Base-by-base conservation (phyloP, 257 asterid genomes). In the Linaria vulgaris region DNA sequence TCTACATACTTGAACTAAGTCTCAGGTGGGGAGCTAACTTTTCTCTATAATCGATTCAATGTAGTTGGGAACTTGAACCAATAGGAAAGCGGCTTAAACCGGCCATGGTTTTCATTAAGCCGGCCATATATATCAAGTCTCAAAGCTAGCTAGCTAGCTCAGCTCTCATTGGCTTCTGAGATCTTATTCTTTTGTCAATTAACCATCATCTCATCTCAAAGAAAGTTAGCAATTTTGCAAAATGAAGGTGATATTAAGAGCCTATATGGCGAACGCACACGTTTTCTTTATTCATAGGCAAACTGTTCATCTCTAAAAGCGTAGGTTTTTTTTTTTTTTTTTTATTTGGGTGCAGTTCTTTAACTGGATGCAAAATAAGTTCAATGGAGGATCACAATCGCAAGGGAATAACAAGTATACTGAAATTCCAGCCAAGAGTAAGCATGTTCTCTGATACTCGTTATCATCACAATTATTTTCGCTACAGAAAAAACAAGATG, bases 161-260 rank as follows among this genome's bases (percentile, higher is more conserved):
- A 76, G 66, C 64, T 74, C 80, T 80, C 79, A 74, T 80, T 86
- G 94, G 90, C 79, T 82, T 74, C 80, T 78, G 76, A 76, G 78
- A 75, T 77, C 81, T 75, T 65, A 80, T 77, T 68, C 66, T 70
- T 72, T 9, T 30, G 21, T 43, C 52, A 15, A 54, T 44, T n/a
- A n/a, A 46, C 9, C 44, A 13, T n/a, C 52, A 27, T 57, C 64
- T 27, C 3, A 27, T 27, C 34, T 27, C 34, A 27, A 6, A 27
- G 34, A 27, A 27, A 27, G 6, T 27, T 64, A 54, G 19, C 52
- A 55, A 9, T 10, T 47, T 48, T 54, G 74, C 67, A 68, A 45
- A 70, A 86, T 83, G 86, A 86, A 86, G 90, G 90, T 81, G 59
- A n/a, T n/a, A n/a, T n/a, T n/a, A n/a, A 75, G 82, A 49, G 21